These are phyloP conservation scores for Rhodomyrtus psidioides DNA, from an alignment of 441 rosid genomes.

Conservation along the genomic window DNA sequence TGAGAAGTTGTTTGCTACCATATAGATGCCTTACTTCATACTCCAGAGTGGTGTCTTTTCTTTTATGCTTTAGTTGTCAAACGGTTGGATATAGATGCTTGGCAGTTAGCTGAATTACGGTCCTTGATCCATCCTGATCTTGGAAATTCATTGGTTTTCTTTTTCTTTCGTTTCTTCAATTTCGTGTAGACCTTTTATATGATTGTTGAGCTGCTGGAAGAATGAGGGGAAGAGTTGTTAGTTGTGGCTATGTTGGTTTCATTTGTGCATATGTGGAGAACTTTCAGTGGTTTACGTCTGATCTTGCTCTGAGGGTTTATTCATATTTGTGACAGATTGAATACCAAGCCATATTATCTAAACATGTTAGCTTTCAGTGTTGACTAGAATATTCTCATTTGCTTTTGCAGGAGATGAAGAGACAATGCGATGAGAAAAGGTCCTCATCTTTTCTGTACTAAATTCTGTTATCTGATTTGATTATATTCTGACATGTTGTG, in stretches of 20 bases:
- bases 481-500: slow-evolving; percentile 14
- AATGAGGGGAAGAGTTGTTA: neutral
- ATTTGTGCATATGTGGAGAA: neutral
- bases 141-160: neutral
- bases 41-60: neutral
- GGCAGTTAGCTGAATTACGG: neutral
- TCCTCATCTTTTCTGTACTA: slow-evolving; percentile 11
- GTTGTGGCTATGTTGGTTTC: neutral
- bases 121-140: neutral
- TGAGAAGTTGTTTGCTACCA: neutral
- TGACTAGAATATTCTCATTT: slow-evolving; percentile 13
- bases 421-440: slow-evolving; percentile 98
- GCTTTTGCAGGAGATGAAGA: slow-evolving; percentile 88
- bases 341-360: neutral
- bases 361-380: neutral
- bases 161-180: neutral
- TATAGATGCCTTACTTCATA: neutral
- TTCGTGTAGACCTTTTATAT: neutral
- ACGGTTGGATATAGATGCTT: neutral
- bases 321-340: neutral
- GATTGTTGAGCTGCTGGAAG: neutral
- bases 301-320: neutral
- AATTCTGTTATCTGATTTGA: slow-evolving; percentile 4
- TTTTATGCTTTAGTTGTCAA: neutral
- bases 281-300: neutral